Evolutionary conservation across 2,329 filamentous ascomycete species (phyloP), one percentile per base, ranked within the genome.

Genomic region (Cryoendolithus antarcticus): DNA sequence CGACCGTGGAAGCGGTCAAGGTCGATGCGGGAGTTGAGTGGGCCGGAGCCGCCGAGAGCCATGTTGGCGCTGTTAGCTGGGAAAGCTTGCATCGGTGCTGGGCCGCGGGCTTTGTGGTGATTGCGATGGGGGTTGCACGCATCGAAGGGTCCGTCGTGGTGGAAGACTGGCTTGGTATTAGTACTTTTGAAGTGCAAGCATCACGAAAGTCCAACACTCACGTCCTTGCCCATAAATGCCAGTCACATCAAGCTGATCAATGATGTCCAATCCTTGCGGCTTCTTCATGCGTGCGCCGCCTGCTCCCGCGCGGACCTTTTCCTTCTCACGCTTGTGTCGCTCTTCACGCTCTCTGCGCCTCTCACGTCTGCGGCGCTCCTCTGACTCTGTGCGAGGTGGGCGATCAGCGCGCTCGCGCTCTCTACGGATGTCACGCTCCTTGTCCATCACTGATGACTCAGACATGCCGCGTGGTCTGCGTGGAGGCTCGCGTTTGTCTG

Each of bases 111-210:
- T 52, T 80, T 84, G 56, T 83, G 82, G 42, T 84, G 79, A 62
- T 96, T 98, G 48, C 91, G 84, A 59, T 93, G 83, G 4, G 91
- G 86, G 60, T 94, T 93, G 59, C 91, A 84, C 12, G 91, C 91
- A 62, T 98, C 91, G 54, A 95, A 98, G 4, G 91, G 91, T 1
- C 91, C 91, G 55, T 96, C 91, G 56, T 98, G 91, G 55, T 98
- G 91, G 63, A 96, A 94, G 50, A 94, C 86, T 93, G 53, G 10
- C 42, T 36, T 15, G 24, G 37, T 9, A 2, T 28, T 21, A 24
- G 35, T 31, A 32, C 30, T 19, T n/a, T 13, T 35, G 30, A 29
- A 9, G 32, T 3, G 19, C 9, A 9, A 8, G 9, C 10, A 10
- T 9, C 12, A 32, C 19, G 32, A 28, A 13, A 4, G 12, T n/a